Conservation (phyloP, 176 grass and related monocot species). For the Carex myosuroides region DNA sequence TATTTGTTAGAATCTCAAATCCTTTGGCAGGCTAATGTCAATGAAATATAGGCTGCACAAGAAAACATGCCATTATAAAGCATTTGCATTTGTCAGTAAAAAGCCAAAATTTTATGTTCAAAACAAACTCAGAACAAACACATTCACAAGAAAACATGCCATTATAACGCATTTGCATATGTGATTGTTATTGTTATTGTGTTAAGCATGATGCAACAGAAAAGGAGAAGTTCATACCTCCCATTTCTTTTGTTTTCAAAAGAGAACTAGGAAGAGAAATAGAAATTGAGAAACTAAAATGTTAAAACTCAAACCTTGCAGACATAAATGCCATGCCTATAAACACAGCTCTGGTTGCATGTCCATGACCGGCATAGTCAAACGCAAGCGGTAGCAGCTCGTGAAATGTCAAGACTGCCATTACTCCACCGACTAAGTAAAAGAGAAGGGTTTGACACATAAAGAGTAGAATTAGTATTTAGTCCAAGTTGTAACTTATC, state of each 20-base stretch:
- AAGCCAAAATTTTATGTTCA: not conserved
- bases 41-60: constrained; percentile 59
- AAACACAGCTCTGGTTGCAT: constrained; percentile 93
- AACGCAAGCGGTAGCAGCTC: constrained; percentile 89
- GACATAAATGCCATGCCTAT: constrained; percentile 99
- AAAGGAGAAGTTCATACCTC: not conserved
- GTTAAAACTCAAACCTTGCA: constrained; percentile 51
- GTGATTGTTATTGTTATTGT: too few relatives aligned
- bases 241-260: not conserved
- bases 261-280: not conserved
- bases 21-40: constrained; percentile 61
- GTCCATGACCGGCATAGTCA: constrained; percentile 88
- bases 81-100: not conserved
- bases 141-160: not conserved
- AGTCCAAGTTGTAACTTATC: not conserved
- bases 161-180: too few relatives aligned
- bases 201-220: not conserved
- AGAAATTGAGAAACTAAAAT: not conserved
- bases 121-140: not conserved
- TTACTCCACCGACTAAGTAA: constrained; percentile 74
- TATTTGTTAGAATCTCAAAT: constrained; percentile 43
- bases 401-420: constrained; percentile 88
- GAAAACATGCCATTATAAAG: not conserved
- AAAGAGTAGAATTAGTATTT: not conserved
- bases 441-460: constrained; percentile 17